Base-by-base conservation (phyloP, 1,139 yeast species). In the Scheffersomyces cryptocercus region DNA sequence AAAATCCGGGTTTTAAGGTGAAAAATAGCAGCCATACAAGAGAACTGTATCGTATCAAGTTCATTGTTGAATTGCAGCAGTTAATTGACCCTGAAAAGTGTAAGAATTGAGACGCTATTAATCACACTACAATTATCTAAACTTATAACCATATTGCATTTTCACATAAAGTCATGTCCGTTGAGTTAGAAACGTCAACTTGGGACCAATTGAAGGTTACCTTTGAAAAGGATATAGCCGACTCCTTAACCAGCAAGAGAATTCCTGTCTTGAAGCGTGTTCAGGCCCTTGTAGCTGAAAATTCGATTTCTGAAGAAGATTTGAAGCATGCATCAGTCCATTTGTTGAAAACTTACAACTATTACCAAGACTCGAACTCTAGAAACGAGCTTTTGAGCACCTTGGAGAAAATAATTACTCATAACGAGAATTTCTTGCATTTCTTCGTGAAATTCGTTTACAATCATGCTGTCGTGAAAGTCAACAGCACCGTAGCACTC, bases 301-400 rank as follows among this genome's bases (percentile, higher is more conserved):
- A 43, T 46, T 49, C 51, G 31, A 56, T 51, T 48, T 60, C 51
- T 33, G 56, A 44, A 38, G 56, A 45, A 36, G 65, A 56, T 29
- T 61, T 59, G 39, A 49, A 54, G 35, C 50, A 45, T 29, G 43
- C 65, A 28, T 50, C 67, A 38, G 50, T 61, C 13, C 42, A 56
- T 10, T 54, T 79, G 38, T 66, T 81, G 46, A 63, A 64, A 41
- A 77, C 83, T 29, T 75, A 69, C 55, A 69, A 73, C 47, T 76
- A 73, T 54, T 80, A 83, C 51, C 74, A 72, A 43, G 86, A 82
- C 51, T 53, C 68, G 9, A 65, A 61, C 36, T 78, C 85, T 13
- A 63, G 84, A 39, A 58, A 59, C 41, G 65, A 65, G 36, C 73
- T 81, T 1, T 51, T 69, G 24, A 51, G 58, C 5, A 59, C 75